Evolutionary conservation across 768 basidiomycete species (phyloP).

Genomic region (Auricularia sp.): DNA sequence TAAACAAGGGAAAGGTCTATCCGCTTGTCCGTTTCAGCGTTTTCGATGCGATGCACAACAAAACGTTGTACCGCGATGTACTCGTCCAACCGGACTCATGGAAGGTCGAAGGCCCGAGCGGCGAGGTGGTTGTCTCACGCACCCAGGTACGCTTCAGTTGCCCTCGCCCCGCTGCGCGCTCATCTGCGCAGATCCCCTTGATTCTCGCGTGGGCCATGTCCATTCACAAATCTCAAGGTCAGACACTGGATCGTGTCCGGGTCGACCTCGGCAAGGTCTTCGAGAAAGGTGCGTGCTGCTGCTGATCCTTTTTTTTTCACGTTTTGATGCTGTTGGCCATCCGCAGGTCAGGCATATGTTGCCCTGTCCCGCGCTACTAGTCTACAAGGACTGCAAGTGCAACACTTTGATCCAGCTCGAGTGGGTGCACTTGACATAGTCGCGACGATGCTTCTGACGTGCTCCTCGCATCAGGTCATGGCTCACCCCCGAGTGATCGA

Average conservation of each 20-base stretch:
- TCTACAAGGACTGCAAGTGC: conserved; percentile 74
- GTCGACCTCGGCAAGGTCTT: conserved; percentile 91
- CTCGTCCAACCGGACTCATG: conserved; percentile 64
- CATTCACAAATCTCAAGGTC: conserved; percentile 97
- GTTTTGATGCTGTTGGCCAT: neutral
- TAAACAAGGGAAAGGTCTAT: conserved; percentile 19
- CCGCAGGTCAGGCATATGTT: conserved; percentile 78
- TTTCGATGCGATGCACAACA: conserved; percentile 56
- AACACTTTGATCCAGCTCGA: conserved; percentile 67
- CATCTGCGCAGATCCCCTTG: conserved; percentile 54
- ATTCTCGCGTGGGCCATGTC: conserved; percentile 97
- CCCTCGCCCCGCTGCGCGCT: neutral
- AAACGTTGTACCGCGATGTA: conserved; percentile 29
- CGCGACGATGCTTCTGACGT: neutral
- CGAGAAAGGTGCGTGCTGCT: conserved; percentile 58
- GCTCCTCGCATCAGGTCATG: neutral
- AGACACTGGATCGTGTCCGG: conserved; percentile 89
- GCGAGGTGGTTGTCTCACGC: conserved; percentile 71
- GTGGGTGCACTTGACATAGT: conserved; percentile 26
- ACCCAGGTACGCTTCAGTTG: conserved; percentile 49
- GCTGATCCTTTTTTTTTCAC: neutral
- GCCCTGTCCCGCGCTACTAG: conserved; percentile 83
- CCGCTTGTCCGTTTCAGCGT: conserved; percentile 41
- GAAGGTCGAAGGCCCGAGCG: conserved; percentile 83
- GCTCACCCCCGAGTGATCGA: neutral